Evolutionary conservation across 129 eudicot genomes (phyloP), one percentile per base, ranked within the genome.

Genomic region (Ambrosia artemisiifolia): DNA sequence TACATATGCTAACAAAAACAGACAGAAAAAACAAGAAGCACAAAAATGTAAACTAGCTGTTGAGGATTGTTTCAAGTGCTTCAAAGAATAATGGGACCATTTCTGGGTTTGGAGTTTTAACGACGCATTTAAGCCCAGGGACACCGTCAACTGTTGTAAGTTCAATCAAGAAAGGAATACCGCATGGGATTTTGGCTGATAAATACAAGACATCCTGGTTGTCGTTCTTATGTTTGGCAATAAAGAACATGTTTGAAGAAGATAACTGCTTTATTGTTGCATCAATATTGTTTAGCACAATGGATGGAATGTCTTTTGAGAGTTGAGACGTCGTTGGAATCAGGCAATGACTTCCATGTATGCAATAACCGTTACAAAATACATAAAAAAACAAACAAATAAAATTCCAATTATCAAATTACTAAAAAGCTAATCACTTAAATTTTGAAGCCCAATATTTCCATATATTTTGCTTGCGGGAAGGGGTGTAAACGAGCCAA

Each of bases 301-400:
- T 56, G 35, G 85, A 81, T 17, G 84, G 85, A 32, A 88, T 79
- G 48, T 90, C 96, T 80, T 66, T n/a, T n/a, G n/a, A n/a, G n/a
- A n/a, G n/a, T 85, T 9, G 84, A 80, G 5, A 90, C 84, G 78
- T 94, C 96, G 14, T 94, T 90, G 66, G 98, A 75, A 81, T 94
- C 98, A 0, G 98, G 98, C 11, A 94, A 77, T 18, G 96, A 94
- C 75, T 90, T 94, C 98, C 98, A 87, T 53, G 95, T 90, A 93
- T 94, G 85, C 81, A 72, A 70, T 63, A 9, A 70, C 13, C 42
- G 68, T 34, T 24, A 33, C 50, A 67, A 32, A 46, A 61, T 14
- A 3, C 32, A n/a, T n/a, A n/a, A n/a, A n/a, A n/a, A n/a, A n/a
- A n/a, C n/a, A n/a, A n/a, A n/a, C n/a, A n/a, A n/a, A n/a, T n/a